A percentile compares a stretch with the other conserved stretches of the same genome.
Evolutionary conservation across 78 protist species (phyloP).

Genomic region (Cavenderia fasciculata): DNA sequence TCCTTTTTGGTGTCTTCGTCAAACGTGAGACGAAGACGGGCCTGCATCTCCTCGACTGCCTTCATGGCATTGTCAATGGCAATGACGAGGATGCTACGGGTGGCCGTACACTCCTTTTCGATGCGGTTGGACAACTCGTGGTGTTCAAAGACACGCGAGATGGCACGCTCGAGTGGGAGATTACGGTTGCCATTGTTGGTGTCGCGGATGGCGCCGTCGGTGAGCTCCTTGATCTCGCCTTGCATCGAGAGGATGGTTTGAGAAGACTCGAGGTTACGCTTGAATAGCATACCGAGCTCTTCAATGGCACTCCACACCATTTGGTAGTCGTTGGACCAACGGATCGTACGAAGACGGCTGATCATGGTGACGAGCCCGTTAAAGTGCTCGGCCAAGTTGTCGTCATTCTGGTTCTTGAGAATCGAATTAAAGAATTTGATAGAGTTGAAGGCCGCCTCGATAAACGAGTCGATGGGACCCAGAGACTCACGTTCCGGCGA

Average conservation of each 20-base stretch:
- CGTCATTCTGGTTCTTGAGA: not conserved
- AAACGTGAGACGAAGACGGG: not conserved
- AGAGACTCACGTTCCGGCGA: conserved; percentile 33
- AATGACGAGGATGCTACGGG: conserved; percentile 28
- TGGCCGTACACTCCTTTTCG: conserved; percentile 37
- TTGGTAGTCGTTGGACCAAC: conserved; percentile 51
- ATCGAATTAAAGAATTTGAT: conserved; percentile 28
- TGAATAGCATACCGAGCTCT: conserved; percentile 9
- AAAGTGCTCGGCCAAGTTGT: not conserved
- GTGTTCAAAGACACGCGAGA: conserved; percentile 42
- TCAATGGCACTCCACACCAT: conserved; percentile 73
- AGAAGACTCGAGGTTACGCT: conserved; percentile 14
- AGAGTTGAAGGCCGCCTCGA: conserved; percentile 27
- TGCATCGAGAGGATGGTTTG: conserved; percentile 51
- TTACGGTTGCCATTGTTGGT: conserved; percentile 2
- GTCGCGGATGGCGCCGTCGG: not conserved
- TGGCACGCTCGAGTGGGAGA: conserved; percentile 29
- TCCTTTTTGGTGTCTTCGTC: conserved; percentile 2
- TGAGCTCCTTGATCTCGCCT: conserved; percentile 3
- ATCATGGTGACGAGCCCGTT: not conserved
- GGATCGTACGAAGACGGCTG: conserved; percentile 34
- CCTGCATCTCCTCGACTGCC: conserved; percentile 22
- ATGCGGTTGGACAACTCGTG: conserved; percentile 29
- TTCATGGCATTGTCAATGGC: conserved; percentile 28
- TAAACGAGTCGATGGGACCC: conserved; percentile 33